Evolutionary conservation across 495 filamentous ascomycete species (phyloP), one percentile per base, ranked within the genome.

Genomic region (Penicillium cosmopolitanum): DNA sequence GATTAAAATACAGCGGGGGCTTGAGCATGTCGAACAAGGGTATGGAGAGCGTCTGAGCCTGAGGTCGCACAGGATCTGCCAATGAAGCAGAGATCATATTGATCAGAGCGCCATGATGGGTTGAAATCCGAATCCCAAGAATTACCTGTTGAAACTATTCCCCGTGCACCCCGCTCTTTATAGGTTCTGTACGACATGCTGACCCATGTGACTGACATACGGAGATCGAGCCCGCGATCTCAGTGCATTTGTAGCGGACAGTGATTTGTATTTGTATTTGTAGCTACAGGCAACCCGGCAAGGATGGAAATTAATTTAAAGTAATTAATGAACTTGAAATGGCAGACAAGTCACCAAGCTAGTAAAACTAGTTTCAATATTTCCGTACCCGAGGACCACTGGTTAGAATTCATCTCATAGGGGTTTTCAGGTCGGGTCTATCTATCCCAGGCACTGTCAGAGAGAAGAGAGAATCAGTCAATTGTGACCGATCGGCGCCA

Each of bases 171-270:
- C 36, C 36, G 36, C 36, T 40, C 36, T 40, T n/a, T 40, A 40
- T 40, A 44, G 42, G 42, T 16, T 44, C 42, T 44, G 16, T 44
- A 44, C 42, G 42, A 44, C 42, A 44, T 44, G 6, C 42, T 19
- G 16, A 19, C n/a, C 42, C 15, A 44, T 44, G 15, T 18, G 16
- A 16, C 15, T 44, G 42, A 44, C 5, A 44, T 19, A 3, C 42
- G 11, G 36, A 38, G 42, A 44, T 44, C 42, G 13, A 44, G 42
- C 42, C 42, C 8, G 16, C 36, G 36, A 40, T 44, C 42, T 18
- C n/a, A 4, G n/a, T 8, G 7, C 16, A 44, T 19, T 44, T 44
- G 42, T 16, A 44, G 4, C 3, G 42, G 23, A 3, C 23, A 23
- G 36, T 38, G 36, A 9, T 7, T 31, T 31, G 28, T 31, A 9